These are phyloP conservation scores for Candida frijolesensis DNA, from an alignment of 1,139 yeast species.

Conservation along the genomic window DNA sequence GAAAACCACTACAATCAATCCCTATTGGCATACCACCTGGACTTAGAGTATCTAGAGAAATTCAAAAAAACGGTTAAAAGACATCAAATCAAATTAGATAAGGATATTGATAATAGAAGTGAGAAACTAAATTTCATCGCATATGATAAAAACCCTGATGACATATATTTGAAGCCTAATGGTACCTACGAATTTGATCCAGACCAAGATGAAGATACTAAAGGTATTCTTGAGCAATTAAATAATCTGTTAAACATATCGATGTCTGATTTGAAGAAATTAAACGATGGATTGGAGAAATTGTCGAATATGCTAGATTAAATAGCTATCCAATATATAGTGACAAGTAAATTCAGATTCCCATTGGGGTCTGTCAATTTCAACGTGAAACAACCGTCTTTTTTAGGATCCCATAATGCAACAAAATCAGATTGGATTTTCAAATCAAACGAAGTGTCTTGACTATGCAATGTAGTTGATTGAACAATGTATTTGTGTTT, in stretches of 20 bases:
- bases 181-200: conserved; percentile 24
- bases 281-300: conserved; percentile 31
- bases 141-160: conserved; percentile 7
- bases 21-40: conserved; percentile 30
- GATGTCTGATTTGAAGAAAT: conserved; percentile 18
- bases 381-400: conserved; percentile 38
- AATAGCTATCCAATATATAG: conserved; percentile 32
- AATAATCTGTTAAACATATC: conserved; percentile 19
- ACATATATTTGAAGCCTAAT: background rate
- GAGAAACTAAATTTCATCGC: conserved; percentile 13
- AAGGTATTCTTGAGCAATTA: conserved; percentile 21
- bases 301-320: conserved; percentile 28
- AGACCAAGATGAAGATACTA: conserved; percentile 27
- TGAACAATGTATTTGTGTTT: conserved; percentile 40
- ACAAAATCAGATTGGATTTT: conserved; percentile 30
- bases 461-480: conserved; percentile 19
- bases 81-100: conserved; percentile 14
- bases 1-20: conserved; percentile 29
- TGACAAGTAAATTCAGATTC: conserved; percentile 19
- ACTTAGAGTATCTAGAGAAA: conserved; percentile 34
- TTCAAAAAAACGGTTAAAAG: conserved; percentile 22
- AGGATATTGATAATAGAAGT: conserved; percentile 14
- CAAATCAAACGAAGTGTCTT: conserved; percentile 17
- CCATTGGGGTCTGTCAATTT: conserved; percentile 15
- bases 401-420: conserved; percentile 42